These are phyloP conservation scores for Lomentospora prolificans DNA, from an alignment of 2,329 filamentous ascomycete genomes.

Conservation along the genomic window DNA sequence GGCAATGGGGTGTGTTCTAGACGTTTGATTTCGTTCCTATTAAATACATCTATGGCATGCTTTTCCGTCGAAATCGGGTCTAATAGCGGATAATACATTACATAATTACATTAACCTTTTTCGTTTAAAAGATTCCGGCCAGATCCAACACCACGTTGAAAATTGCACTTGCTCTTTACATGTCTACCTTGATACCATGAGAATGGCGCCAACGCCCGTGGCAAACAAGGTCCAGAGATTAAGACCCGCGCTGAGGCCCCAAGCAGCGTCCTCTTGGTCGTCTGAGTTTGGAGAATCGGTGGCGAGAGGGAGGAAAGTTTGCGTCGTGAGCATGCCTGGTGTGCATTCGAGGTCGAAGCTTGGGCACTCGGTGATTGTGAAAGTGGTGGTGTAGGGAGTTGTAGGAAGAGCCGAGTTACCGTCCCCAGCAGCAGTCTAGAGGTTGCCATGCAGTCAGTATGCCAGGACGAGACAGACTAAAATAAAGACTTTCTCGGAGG, in stretches of 20 bases:
- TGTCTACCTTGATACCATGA: neutral
- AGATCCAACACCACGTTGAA: neutral
- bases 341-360: neutral
- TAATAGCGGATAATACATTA: neutral
- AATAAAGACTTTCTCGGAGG: neutral
- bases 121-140: neutral
- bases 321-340: neutral
- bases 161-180: too few species aligned
- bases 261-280: neutral
- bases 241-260: neutral
- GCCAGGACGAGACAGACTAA: neutral
- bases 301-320: neutral
- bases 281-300: neutral
- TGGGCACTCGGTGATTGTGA: slow-evolving; percentile 7
- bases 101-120: neutral
- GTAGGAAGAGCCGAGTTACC: slow-evolving; percentile 1
- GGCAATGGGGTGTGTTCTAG: too few species aligned
- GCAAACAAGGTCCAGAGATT: slow-evolving; percentile 1
- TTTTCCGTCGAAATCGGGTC: neutral
- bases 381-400: slow-evolving; percentile 5
- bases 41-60: neutral
- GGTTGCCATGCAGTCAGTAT: neutral
- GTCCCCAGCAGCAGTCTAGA: neutral
- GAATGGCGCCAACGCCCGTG: neutral
- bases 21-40: neutral